Percentiles rank a stretch among this genome's conserved stretches.
phyloP scores from a whole-genome alignment of 1,139 yeast genomes.

The Blastobotrys buckinghamii region DNA sequence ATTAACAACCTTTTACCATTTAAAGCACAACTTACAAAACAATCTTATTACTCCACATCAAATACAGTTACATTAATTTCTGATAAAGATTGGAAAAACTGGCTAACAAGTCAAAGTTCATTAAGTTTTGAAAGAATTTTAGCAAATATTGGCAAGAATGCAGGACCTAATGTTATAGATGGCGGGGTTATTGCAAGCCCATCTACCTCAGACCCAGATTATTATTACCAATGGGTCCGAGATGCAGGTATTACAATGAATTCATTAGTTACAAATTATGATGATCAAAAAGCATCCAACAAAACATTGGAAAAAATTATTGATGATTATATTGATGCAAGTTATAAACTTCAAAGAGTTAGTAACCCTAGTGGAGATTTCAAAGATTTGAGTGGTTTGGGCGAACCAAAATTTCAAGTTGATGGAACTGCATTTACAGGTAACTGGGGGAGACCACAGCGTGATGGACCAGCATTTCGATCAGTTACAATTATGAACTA shows the following conservation, averaged over 20 bases:
- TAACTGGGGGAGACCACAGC: slow-evolving; percentile 92
- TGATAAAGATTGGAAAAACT: slow-evolving; percentile 43
- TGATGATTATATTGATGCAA: slow-evolving; percentile 56
- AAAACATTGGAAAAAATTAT: slow-evolving; percentile 35
- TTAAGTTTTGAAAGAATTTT: slow-evolving; percentile 38
- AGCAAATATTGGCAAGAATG: slow-evolving; percentile 47
- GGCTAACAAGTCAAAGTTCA: slow-evolving; percentile 50
- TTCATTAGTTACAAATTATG: slow-evolving; percentile 52
- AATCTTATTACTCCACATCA: no score
- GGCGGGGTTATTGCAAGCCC: slow-evolving; percentile 89
- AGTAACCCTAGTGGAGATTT: slow-evolving; percentile 66
- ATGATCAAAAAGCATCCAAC: slow-evolving; percentile 34
- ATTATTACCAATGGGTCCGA: slow-evolving; percentile 85
- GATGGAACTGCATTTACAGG: slow-evolving; percentile 56
- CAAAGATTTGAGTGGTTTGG: slow-evolving; percentile 51
- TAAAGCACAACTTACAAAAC: no score
- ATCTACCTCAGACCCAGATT: slow-evolving; percentile 61
- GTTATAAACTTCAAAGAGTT: slow-evolving; percentile 54
- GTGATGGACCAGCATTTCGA: slow-evolving; percentile 90
- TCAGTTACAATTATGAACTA: slow-evolving; percentile 58
- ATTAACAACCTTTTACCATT: no score
- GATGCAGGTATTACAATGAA: slow-evolving; percentile 82
- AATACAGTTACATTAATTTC: slow-evolving; percentile 15
- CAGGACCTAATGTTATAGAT: slow-evolving; percentile 40
- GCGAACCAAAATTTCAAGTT: slow-evolving; percentile 82